phyloP scores from a whole-genome alignment of 352 stramenopile genomes.

The Globisporangium paddicum region DNA sequence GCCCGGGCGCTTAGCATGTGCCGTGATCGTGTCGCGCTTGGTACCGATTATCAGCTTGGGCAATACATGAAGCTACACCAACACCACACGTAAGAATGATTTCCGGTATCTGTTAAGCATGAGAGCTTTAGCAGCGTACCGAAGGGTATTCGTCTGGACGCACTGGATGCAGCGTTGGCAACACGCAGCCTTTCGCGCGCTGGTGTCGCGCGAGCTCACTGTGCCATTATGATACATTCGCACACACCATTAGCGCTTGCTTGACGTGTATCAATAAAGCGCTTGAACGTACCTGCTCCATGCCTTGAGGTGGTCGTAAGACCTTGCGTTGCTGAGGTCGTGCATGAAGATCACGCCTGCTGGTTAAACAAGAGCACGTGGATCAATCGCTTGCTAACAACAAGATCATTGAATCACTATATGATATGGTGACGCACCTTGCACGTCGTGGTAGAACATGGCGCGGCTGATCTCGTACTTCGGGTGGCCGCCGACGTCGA shows the following conservation, averaged over 20 bases:
- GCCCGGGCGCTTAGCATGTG: slow-evolving; percentile 25
- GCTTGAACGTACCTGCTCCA: slow-evolving; percentile 32
- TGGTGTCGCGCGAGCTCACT: slow-evolving; percentile 46
- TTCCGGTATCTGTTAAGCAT: not conserved
- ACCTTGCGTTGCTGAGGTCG: slow-evolving; percentile 73
- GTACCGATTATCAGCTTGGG: slow-evolving; percentile 81
- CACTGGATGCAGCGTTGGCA: slow-evolving; percentile 25
- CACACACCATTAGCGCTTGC: not conserved
- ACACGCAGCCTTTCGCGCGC: slow-evolving; percentile 47
- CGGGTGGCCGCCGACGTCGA: slow-evolving; percentile 78
- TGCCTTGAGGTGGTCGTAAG: slow-evolving; percentile 60
- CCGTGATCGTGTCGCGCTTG: slow-evolving; percentile 57
- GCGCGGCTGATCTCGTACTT: slow-evolving; percentile 76
- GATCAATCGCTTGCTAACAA: not conserved
- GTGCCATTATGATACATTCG: not conserved
- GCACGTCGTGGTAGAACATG: slow-evolving; percentile 81
- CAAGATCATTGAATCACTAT: too few species aligned
- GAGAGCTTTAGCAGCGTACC: slow-evolving; percentile 12
- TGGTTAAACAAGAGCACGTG: not conserved
- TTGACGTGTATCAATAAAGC: not conserved
- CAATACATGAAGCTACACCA: slow-evolving; percentile 31
- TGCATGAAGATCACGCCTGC: slow-evolving; percentile 73
- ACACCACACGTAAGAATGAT: not conserved
- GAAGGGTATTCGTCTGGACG: slow-evolving; percentile 29
- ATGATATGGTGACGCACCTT: slow-evolving; percentile 21